Evolutionary conservation across 2,329 filamentous ascomycete species (phyloP), one percentile per base, ranked within the genome.

Genomic region (Xylaria sp.): DNA sequence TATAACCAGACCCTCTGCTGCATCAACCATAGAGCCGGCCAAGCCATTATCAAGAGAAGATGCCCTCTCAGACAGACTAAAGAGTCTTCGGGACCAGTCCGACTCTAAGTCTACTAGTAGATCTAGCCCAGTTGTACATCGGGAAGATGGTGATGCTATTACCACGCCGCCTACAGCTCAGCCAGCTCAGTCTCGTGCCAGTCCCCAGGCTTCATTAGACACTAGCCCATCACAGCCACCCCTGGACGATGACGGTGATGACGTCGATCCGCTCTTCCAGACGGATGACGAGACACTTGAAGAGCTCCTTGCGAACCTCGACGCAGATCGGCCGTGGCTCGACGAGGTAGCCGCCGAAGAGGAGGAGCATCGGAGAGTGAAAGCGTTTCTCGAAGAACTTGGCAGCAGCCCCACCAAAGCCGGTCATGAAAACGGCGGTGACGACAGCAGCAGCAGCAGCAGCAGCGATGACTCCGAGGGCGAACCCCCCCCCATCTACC

Each of bases 261-360:
- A 71, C 39, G 71, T 75, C 0, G 74, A 76, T 38, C 65, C 71
- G 1, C 63, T 79, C 17, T 71, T 78, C 22, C 69, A 74, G 34
- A 78, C 77, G 2, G 80, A 82, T 58, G 80, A 83, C n/a, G 70
- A 76, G 43, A 79, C 76, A 1, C 69, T 84, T 0, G 75, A 83
- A 50, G 79, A 82, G 54, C 71, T 84, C 8, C 71, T 85, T 2
- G 73, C 71, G 2, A 74, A 76, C 22, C 71, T 79, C 7, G 70
- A 69, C 19, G 64, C 70, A 2, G 68, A 71, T 5, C 67, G 70
- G 19, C 62, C 63, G 1, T 67, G 67, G 29, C 63, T 71, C 0
- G 71, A 75, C 9, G 70, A 74, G 19, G 56, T 60, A 37, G 59
- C 51, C 5, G 59, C 65, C 21, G 68, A 70, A 40, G 63, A 65